Conservation (phyloP, 2,329 filamentous ascomycete species). For the Volutella citrinella region DNA sequence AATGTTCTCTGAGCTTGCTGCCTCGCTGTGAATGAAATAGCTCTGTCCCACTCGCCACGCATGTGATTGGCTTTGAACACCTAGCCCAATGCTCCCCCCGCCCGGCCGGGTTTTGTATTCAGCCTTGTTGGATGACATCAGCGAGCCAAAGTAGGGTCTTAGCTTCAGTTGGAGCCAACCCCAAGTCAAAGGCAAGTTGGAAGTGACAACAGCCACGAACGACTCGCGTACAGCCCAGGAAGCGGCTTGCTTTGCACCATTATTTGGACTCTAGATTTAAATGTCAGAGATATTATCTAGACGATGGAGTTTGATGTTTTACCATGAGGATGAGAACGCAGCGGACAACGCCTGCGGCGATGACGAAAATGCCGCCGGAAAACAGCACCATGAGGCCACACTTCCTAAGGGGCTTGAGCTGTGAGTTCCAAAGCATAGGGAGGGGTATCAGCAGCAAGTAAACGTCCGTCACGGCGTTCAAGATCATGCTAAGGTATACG, state of each 20-base stretch:
- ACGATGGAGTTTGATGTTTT: background rate
- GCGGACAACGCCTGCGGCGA: background rate
- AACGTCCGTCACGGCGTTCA: background rate
- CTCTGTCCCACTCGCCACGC: constrained; percentile 1
- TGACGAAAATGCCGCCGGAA: constrained; percentile 1
- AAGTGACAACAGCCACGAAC: constrained; percentile 1
- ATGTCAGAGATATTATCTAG: background rate
- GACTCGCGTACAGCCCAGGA: constrained; percentile 1
- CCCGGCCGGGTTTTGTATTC: background rate
- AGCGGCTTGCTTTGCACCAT: background rate
- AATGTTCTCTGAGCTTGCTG: background rate
- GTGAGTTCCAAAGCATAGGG: background rate
- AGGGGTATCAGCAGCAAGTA: background rate
- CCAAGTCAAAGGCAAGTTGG: constrained; percentile 1
- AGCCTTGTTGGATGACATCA: background rate
- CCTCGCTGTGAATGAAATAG: background rate
- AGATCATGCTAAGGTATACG: background rate
- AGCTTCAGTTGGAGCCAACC: constrained; percentile 1
- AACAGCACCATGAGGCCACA: background rate
- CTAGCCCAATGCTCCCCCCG: background rate
- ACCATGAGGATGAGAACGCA: constrained; percentile 1
- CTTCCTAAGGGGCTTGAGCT: background rate
- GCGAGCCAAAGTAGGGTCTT: background rate
- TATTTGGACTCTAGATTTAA: background rate
- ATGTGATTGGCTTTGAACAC: background rate